Percentiles rank a stretch among this genome's conserved stretches.
phyloP scores from a whole-genome alignment of 2,329 filamentous ascomycete genomes.

The Verticillium isaacii region DNA sequence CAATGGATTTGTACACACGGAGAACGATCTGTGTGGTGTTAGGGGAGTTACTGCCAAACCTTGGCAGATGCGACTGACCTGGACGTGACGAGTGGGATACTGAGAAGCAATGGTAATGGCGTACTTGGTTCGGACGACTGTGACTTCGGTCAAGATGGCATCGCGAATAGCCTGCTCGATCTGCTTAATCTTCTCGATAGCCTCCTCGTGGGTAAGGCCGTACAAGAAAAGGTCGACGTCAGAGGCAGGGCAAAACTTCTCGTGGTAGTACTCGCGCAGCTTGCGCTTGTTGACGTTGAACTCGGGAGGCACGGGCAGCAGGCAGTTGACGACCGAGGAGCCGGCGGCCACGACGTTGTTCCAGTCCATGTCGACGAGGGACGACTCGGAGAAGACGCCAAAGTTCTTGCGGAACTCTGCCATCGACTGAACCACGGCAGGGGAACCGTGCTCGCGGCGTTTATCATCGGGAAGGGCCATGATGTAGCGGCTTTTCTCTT shows the following conservation, averaged over 20 bases:
- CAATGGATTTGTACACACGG: constrained; percentile 77
- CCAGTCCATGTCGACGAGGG: constrained; percentile 74
- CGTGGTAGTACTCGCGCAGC: constrained; percentile 72
- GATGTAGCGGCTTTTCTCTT: constrained; percentile 62
- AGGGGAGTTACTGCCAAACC: background rate
- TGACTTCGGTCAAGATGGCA: constrained; percentile 76
- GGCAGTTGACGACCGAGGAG: constrained; percentile 73
- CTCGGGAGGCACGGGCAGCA: constrained; percentile 64
- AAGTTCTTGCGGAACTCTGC: constrained; percentile 76
- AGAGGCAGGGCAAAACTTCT: constrained; percentile 74
- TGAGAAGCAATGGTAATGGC: constrained; percentile 81
- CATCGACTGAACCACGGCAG: constrained; percentile 63
- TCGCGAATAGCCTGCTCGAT: constrained; percentile 74
- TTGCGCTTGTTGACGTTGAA: constrained; percentile 58
- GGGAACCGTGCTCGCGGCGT: constrained; percentile 57
- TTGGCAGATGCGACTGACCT: constrained; percentile 28
- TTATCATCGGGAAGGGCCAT: constrained; percentile 61
- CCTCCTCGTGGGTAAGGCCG: constrained; percentile 70
- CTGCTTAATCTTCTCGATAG: constrained; percentile 76
- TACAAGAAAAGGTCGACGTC: constrained; percentile 87
- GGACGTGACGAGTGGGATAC: constrained; percentile 78
- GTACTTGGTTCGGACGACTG: constrained; percentile 80
- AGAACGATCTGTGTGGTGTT: constrained; percentile 63
- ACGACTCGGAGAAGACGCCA: constrained; percentile 74
- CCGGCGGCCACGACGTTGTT: constrained; percentile 77